Conservation (phyloP, 1,284 basidiomycete genomes). For the Peniophora sp. region DNA sequence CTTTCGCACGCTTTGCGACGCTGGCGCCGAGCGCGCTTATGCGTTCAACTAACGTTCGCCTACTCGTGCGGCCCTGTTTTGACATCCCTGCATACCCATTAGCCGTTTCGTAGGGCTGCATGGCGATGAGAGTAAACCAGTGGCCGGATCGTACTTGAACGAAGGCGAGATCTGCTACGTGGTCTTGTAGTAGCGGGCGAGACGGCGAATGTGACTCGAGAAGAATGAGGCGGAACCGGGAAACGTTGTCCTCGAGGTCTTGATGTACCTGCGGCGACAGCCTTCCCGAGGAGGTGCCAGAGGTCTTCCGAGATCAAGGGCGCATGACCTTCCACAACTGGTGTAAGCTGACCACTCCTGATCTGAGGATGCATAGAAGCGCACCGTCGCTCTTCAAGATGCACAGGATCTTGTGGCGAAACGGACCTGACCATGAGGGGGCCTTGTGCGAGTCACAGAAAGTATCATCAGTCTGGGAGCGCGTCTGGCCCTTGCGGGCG, state of each 20-base stretch:
- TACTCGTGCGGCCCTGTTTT: too few species aligned
- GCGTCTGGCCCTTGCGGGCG: slow-evolving; percentile 95
- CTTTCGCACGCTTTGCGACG: too few species aligned
- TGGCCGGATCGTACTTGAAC: slow-evolving; percentile 95
- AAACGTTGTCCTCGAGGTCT: slow-evolving; percentile 97
- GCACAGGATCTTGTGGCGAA: slow-evolving; percentile 99
- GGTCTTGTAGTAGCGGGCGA: slow-evolving; percentile 95
- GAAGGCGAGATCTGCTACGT: slow-evolving; percentile 96
- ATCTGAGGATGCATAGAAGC: slow-evolving; percentile 18
- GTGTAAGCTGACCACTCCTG: background rate
- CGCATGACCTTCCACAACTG: slow-evolving; percentile 66
- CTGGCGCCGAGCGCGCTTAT: too few species aligned
- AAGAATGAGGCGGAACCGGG: slow-evolving; percentile 97
- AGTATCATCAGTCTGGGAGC: slow-evolving; percentile 96
- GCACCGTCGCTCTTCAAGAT: slow-evolving; percentile 93
- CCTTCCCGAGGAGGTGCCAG: slow-evolving; percentile 99
- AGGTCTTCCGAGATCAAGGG: slow-evolving; percentile 99
- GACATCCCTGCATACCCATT: too few species aligned
- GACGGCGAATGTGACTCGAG: slow-evolving; percentile 98
- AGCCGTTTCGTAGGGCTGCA: too few species aligned
- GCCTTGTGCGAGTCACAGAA: slow-evolving; percentile 98
- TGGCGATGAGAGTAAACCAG: too few species aligned
- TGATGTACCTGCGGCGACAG: slow-evolving; percentile 97
- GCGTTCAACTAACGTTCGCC: too few species aligned
- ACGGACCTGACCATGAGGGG: slow-evolving; percentile 93